These are phyloP conservation scores for Suhomyces chickasaworum DNA, from an alignment of 1,139 yeast species.

Conservation along the genomic window DNA sequence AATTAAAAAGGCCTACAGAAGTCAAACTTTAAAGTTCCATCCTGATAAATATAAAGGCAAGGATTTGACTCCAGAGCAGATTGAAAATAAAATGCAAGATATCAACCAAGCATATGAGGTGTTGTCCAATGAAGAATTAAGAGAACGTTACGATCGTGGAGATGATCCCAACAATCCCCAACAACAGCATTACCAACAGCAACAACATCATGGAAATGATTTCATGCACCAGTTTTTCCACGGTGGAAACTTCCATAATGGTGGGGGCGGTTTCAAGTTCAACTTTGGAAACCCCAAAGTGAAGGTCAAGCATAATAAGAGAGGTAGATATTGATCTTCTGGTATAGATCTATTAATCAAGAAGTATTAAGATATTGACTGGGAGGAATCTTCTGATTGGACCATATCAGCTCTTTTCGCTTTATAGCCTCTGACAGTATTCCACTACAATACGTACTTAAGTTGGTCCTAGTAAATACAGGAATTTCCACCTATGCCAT, in stretches of 20 bases:
- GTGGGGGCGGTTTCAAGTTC: conserved; percentile 11
- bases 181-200: conserved; percentile 9
- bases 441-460: too few relatives aligned
- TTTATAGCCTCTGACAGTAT: too few relatives aligned
- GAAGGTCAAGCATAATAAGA: conserved; percentile 6
- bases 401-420: too few relatives aligned
- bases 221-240: conserved; percentile 17
- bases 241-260: conserved; percentile 6
- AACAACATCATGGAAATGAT: conserved; percentile 12
- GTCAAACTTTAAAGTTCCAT: conserved; percentile 77
- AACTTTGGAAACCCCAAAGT: conserved; percentile 7
- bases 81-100: conserved; percentile 84
- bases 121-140: conserved; percentile 64
- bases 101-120: conserved; percentile 93
- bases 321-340: neutral
- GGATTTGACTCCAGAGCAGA: conserved; percentile 66
- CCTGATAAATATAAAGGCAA: conserved; percentile 85
- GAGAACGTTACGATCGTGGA: conserved; percentile 67
- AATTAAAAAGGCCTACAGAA: conserved; percentile 79
- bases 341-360: neutral
- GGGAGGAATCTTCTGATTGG: too few relatives aligned
- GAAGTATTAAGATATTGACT: too few relatives aligned
- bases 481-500: too few relatives aligned
- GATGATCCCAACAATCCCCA: conserved; percentile 55
- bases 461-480: too few relatives aligned